phyloP scores from a whole-genome alignment of 208 protist species.

The Leishmania lainsoni region DNA sequence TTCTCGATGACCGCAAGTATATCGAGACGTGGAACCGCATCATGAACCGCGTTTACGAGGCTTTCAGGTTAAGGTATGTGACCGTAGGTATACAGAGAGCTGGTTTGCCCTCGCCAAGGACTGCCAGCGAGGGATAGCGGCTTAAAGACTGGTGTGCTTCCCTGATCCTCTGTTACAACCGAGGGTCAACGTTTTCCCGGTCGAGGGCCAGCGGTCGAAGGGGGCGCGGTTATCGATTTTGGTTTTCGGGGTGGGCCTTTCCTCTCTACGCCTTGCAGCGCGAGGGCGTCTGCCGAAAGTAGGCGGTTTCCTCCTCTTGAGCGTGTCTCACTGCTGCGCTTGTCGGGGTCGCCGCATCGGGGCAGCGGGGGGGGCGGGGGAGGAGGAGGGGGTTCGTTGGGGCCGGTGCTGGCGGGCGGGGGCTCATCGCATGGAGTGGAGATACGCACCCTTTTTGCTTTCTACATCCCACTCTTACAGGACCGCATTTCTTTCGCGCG shows the following conservation, averaged over 20 bases:
- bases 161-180: background rate
- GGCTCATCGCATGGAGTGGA: background rate
- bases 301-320: too few relatives aligned
- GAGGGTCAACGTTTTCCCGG: background rate
- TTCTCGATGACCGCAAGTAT: slow-evolving; percentile 56
- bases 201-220: background rate
- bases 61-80: slow-evolving; percentile 65
- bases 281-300: too few relatives aligned
- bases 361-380: too few relatives aligned
- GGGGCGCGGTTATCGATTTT: too few relatives aligned
- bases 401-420: background rate
- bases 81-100: slow-evolving; percentile 51
- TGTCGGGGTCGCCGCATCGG: too few relatives aligned
- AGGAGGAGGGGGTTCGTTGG: too few relatives aligned
- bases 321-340: too few relatives aligned
- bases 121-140: background rate
- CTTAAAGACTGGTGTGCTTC: slow-evolving; percentile 7
- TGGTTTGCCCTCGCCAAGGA: slow-evolving; percentile 51
- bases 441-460: background rate
- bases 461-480: background rate
- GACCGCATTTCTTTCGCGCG: background rate
- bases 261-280: too few relatives aligned
- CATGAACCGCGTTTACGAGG: slow-evolving; percentile 82
- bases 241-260: too few relatives aligned
- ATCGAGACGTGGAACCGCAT: slow-evolving; percentile 64